Evolutionary conservation across 2,329 filamentous ascomycete genomes (phyloP).

Genomic region (Xylaria digitata): DNA sequence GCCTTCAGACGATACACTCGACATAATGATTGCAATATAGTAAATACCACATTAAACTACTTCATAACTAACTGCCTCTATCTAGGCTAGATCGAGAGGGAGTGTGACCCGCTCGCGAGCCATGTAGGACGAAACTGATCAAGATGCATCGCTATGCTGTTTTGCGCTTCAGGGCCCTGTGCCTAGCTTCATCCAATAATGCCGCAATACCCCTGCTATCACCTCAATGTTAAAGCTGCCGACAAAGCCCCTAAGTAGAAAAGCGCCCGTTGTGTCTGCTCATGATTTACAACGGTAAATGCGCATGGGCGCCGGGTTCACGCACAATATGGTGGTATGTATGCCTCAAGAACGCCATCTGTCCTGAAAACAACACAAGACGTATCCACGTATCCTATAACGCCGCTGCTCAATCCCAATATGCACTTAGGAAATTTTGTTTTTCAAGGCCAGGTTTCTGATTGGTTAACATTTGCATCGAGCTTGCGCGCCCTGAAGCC

Average conservation of each 20-base stretch:
- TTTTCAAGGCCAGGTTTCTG: background rate
- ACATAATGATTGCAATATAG: background rate
- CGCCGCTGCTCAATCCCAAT: background rate
- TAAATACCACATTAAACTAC: background rate
- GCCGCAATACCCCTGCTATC: too few species aligned
- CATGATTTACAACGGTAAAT: too few species aligned
- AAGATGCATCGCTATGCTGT: too few species aligned
- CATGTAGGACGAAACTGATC: conserved; percentile 47
- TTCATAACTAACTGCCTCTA: background rate
- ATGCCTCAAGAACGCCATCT: too few species aligned
- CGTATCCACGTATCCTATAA: background rate
- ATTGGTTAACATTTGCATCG: background rate
- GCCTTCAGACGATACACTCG: background rate
- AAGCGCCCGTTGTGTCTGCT: too few species aligned
- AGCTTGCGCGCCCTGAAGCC: conserved; percentile 48
- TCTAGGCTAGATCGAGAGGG: background rate
- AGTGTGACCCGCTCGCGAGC: conserved; percentile 46
- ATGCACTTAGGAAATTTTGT: background rate
- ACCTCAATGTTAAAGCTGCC: too few species aligned
- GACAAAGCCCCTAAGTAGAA: too few species aligned
- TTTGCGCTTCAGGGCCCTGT: too few species aligned
- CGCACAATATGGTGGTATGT: too few species aligned
- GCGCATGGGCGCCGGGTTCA: too few species aligned
- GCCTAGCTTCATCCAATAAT: too few species aligned
- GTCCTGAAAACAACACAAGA: background rate